Conservation (phyloP, 176 grass and related monocot species). For the Eremochloa ophiuroides region DNA sequence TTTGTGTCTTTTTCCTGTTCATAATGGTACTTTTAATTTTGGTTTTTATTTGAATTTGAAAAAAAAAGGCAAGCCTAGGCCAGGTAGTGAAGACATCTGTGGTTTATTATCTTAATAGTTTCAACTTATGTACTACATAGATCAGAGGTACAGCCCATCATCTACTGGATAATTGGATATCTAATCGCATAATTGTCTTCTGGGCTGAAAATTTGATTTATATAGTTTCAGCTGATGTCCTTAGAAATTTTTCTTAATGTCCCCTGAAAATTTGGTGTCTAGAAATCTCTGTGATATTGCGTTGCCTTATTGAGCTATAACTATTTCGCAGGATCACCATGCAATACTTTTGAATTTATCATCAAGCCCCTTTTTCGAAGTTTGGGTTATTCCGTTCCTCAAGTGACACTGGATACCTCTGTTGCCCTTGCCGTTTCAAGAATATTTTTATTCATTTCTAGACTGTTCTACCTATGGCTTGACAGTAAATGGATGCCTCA, state of each 20-base stretch:
- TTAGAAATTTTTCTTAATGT: too few species aligned
- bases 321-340: constrained; percentile 56
- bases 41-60: not conserved
- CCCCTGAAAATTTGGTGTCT: not conserved
- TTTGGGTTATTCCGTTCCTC: constrained; percentile 68
- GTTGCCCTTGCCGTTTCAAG: constrained; percentile 60
- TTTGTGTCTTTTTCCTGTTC: not conserved
- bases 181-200: not conserved
- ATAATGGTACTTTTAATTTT: not conserved
- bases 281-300: not conserved
- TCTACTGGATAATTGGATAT: not conserved
- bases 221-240: too few species aligned
- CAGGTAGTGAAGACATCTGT: not conserved
- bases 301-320: constrained; percentile 15
- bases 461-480: constrained; percentile 69
- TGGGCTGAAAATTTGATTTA: not conserved
- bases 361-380: constrained; percentile 76
- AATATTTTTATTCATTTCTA: constrained; percentile 51
- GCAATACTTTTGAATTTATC: constrained; percentile 81
- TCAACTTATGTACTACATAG: not conserved
- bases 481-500: constrained; percentile 70
- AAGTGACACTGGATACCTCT: constrained; percentile 45
- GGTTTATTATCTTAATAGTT: not conserved
- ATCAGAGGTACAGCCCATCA: not conserved
- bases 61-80: not conserved